Evolutionary conservation across 2,329 filamentous ascomycete genomes (phyloP).

Genomic region (Aspergillus thermomutatus): DNA sequence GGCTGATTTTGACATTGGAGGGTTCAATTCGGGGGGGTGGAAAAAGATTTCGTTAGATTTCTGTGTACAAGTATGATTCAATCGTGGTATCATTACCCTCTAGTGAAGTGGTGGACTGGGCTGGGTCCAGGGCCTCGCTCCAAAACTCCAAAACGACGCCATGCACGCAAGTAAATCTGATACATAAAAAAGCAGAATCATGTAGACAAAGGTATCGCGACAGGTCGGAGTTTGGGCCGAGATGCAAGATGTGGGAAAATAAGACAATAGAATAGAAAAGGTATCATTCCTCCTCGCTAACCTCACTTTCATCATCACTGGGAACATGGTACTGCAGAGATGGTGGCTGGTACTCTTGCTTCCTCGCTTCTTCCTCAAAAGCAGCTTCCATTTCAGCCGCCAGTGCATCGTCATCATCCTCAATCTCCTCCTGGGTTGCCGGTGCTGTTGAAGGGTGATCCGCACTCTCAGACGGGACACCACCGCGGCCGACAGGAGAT

Average conservation of each 20-base stretch:
- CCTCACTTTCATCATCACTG: conserved; percentile 60
- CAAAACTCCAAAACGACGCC: conserved; percentile 14
- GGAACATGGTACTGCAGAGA: conserved; percentile 30
- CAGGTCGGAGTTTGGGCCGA: not conserved
- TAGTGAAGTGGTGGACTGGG: conserved; percentile 5
- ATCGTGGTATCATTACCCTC: conserved; percentile 14
- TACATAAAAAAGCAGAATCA: not conserved
- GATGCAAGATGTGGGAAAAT: conserved; percentile 1
- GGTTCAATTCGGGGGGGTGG: not conserved
- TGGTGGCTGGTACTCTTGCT: conserved; percentile 28
- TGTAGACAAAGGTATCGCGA: not conserved
- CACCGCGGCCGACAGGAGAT: conserved; percentile 31
- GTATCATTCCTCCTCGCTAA: conserved; percentile 62
- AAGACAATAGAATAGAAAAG: conserved; percentile 1
- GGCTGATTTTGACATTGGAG: not conserved
- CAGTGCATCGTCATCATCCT: conserved; percentile 50
- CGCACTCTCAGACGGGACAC: conserved; percentile 10
- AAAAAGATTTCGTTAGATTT: not conserved
- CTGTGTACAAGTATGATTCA: not conserved
- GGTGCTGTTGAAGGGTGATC: conserved; percentile 17
- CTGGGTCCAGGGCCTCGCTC: conserved; percentile 3
- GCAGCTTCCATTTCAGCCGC: conserved; percentile 58
- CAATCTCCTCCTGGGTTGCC: conserved; percentile 26
- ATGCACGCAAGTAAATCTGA: conserved; percentile 11
- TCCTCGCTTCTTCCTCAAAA: conserved; percentile 45